phyloP scores from a whole-genome alignment of 495 filamentous ascomycete genomes.

The Podospora bellae-mahoneyi region DNA sequence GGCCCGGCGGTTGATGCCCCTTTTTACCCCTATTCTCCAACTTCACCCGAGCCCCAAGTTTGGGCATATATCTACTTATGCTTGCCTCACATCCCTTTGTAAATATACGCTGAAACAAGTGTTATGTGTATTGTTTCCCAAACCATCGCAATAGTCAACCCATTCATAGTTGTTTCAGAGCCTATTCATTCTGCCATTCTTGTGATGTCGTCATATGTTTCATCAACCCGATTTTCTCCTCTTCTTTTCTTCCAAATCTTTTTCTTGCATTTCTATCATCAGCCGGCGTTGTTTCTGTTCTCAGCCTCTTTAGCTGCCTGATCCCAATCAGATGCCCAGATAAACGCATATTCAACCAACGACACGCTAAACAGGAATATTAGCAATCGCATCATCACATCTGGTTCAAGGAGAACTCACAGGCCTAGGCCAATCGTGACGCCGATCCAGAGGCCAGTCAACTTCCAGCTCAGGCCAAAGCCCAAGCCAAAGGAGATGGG shows the following conservation, averaged over 20 bases:
- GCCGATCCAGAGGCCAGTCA: conserved; percentile 79
- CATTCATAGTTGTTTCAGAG: background rate
- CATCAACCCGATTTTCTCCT: background rate
- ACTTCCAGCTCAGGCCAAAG: conserved; percentile 68
- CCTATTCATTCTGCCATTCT: background rate
- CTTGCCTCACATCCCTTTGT: background rate
- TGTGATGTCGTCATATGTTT: background rate
- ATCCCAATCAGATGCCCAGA: conserved; percentile 67
- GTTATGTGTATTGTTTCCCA: background rate
- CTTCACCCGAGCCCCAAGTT: background rate
- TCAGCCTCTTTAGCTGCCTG: conserved; percentile 70
- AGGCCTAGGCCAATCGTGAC: conserved; percentile 65
- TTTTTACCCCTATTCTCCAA: background rate
- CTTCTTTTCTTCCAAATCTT: background rate
- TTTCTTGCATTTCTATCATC: no score
- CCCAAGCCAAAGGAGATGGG: conserved; percentile 75
- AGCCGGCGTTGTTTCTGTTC: conserved; percentile 60
- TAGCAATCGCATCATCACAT: background rate
- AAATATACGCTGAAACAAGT: background rate
- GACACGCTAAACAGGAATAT: conserved; percentile 47
- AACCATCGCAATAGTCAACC: background rate
- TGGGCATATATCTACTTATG: background rate
- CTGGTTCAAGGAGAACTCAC: conserved; percentile 32
- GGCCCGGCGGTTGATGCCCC: background rate
- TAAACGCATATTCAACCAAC: conserved; percentile 61